Evolutionary conservation across 1,284 basidiomycete genomes (phyloP), one percentile per base, ranked within the genome.

Genomic region (Leccinum fuscescens): DNA sequence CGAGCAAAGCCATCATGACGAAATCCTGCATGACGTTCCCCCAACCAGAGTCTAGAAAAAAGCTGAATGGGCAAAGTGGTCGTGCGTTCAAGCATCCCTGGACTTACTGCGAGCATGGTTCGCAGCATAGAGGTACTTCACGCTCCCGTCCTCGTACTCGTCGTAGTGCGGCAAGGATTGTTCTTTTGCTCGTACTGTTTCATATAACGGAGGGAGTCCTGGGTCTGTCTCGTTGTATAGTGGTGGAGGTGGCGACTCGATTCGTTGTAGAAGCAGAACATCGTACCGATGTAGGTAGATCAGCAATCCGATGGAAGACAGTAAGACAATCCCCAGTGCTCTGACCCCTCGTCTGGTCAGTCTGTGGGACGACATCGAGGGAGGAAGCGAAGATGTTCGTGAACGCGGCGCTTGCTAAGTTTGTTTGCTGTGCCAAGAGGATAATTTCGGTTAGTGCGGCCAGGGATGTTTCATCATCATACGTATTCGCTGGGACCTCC

Each of bases 11-110:
- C 60, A 68, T 74, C 67, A 79, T 66, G 22, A 78, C 64, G 59
- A 72, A 66, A 55, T 80, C 78, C 60, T 79, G 77, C 73, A 80
- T 76, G 3, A 78, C 69, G 46, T 79, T 80, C 0, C 73, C 78
- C 77, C 75, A 79, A 4, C 76, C 78, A 1, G 74, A 75, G 49
- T 68, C 78, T 77, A 48, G 12, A 56, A 27, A 55, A 11, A 20
- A 31, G 24, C 6, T 29, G 8, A 54, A 37, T 49, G n/a, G 6
- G 31, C 6, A 14, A 2, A 37, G 24, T 14, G 3, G 4, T 11
- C 20, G 12, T 48, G 50, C 6, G 35, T 31, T 9, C 7, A 4
- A 42, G 4, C 3, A 24, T 27, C 4, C 12, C 14, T 17, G 7
- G 20, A 51, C 20, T n/a, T 56, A 75, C 71, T 64, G 53, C 69